Conservation (phyloP, 306 rosid species). For the Ormosia semicastrata region DNA sequence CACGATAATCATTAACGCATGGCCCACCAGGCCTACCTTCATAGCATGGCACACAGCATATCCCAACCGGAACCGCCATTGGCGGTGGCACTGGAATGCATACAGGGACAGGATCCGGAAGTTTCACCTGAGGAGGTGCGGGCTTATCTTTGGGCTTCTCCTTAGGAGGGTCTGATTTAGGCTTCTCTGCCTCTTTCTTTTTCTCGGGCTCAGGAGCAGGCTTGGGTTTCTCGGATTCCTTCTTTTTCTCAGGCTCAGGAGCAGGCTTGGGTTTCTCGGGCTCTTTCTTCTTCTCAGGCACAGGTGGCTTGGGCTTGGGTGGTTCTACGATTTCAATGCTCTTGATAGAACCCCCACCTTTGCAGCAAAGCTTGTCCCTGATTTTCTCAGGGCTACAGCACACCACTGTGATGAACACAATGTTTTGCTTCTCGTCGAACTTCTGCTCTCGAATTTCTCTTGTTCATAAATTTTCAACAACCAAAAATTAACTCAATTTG, state of each 20-base stretch:
- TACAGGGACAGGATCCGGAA: background rate
- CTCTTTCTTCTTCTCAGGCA: conserved; percentile 22
- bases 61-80: conserved; percentile 26
- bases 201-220: background rate
- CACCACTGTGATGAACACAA: conserved; percentile 60
- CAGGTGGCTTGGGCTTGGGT: conserved; percentile 31
- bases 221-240: background rate
- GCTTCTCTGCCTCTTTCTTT: background rate
- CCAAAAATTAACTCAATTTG: conserved; percentile 36
- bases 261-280: background rate
- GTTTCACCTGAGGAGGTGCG: background rate
- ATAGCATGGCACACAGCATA: conserved; percentile 24
- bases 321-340: conserved; percentile 64
- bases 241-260: background rate
- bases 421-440: conserved; percentile 56
- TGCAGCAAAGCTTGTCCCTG: conserved; percentile 52
- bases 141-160: conserved; percentile 26
- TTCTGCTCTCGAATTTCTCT: conserved; percentile 80
- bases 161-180: background rate
- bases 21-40: conserved; percentile 46
- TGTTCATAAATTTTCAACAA: conserved; percentile 43
- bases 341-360: conserved; percentile 58
- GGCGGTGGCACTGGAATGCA: conserved; percentile 27
- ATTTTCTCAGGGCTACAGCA: conserved; percentile 81
- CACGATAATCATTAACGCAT: background rate